Base-by-base conservation (phyloP, 768 basidiomycete species). In the Suillus subluteus region DNA sequence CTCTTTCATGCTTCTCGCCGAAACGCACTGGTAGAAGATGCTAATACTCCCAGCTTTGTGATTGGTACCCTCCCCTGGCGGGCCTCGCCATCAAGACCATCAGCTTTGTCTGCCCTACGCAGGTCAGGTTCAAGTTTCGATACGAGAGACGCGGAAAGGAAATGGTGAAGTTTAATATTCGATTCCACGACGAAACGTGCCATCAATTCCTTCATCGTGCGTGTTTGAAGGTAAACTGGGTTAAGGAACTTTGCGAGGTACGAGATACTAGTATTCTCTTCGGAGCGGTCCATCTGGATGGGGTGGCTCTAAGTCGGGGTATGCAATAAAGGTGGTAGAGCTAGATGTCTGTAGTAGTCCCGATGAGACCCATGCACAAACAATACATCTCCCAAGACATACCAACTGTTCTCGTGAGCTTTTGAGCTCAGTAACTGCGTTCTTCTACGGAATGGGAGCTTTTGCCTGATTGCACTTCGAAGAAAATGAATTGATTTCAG, bases 381-480 rank as follows among this genome's bases (percentile, higher is more conserved):
- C 26, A 66, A 30, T 62, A n/a, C 62, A 59, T 41, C 30, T 38
- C 35, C 66, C 40, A 54, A 55, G 38, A 87, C 94, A 78, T 73
- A 97, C 96, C 43, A 99, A 90, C 77, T 98, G 97, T 75, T 96
- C 93, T 64, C 96, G 85, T 5, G 95, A 96, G 76, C 90, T 95
- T 78, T 92, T 91, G 40, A 84, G 70, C 62, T 85, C 82, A 37
- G 74, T 76, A 46, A 77, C 73, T 18, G 73, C 74, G 13, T 76
- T 99, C 97, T 73, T 98, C 93, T 6, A 99, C 97, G 0, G 95
- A 93, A 77, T 99, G 97, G 80, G 98, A 98, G 73, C 96, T 97
- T 76, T 85, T 82, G 0, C 97, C 96, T 0, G 97, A 97, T 78
- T 97, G 95, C n/a, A 98, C 96, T 72, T 91, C 88, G 72, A 93